Evolutionary conservation across 257 asterid genomes (phyloP).

Genomic region (Handroanthus guayacan): DNA sequence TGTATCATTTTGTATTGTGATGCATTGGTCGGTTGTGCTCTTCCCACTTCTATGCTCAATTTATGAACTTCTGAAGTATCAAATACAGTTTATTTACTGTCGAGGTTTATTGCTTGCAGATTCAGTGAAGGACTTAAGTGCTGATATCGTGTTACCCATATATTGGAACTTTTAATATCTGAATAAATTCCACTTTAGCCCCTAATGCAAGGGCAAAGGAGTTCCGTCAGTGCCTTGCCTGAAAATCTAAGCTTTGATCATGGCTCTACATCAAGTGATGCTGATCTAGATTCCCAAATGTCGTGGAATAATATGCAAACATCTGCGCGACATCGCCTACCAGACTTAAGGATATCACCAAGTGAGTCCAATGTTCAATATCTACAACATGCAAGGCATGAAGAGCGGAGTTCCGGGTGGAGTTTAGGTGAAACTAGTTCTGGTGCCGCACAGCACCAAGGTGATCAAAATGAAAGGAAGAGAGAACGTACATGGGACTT

Average conservation of each 20-base stretch:
- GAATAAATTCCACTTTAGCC: conserved; percentile 40
- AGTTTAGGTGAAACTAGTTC: conserved; percentile 78
- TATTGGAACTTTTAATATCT: conserved; percentile 21
- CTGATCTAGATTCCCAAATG: conserved; percentile 65
- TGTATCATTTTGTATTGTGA: neutral
- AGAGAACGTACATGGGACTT: conserved; percentile 55
- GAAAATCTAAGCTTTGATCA: conserved; percentile 69
- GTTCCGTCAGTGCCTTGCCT: conserved; percentile 69
- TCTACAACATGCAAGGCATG: conserved; percentile 54
- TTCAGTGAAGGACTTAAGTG: conserved; percentile 39
- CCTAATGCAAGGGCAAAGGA: conserved; percentile 88
- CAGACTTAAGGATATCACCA: conserved; percentile 44
- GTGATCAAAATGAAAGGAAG: conserved; percentile 54
- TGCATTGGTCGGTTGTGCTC: neutral
- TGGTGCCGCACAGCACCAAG: conserved; percentile 46
- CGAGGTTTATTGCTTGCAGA: conserved; percentile 49
- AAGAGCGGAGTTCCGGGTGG: conserved; percentile 61
- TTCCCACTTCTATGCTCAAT: conserved; percentile 16
- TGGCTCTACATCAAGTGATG: conserved; percentile 61
- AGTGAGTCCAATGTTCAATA: conserved; percentile 48
- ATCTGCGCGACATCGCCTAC: conserved; percentile 38
- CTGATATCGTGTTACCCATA: conserved; percentile 27
- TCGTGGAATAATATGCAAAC: conserved; percentile 62
- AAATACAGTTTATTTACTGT: conserved; percentile 11
- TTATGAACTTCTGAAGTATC: neutral